Evolutionary conservation across 768 basidiomycete species (phyloP), one percentile per base, ranked within the genome.

Genomic region (Xerocomus potaroensis): DNA sequence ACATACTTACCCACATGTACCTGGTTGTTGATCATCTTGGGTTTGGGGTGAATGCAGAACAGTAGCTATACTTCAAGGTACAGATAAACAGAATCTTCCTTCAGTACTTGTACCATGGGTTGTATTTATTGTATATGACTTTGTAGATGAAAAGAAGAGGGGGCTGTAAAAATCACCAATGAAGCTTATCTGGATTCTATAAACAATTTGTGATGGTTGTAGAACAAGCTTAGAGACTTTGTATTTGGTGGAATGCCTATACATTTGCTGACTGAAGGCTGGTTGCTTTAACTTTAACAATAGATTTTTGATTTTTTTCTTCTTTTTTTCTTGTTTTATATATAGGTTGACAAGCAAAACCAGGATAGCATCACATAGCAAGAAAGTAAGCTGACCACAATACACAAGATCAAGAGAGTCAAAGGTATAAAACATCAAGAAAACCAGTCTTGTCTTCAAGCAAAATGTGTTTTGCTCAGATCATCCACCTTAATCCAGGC

Each of bases 401-500:
- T 48, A 59, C 26, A 27, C 31, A 46, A 40, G 29, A 45, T 11
- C 39, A 55, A 37, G 15, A 30, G 41, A 32, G n/a, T 7, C 9
- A 19, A 43, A 24, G 19, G 23, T 10, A 37, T 15, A 24, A 35
- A 35, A 26, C 14, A 38, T 41, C 29, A 24, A 26, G 22, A 31
- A 19, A 21, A n/a, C 36, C 5, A 27, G 26, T n/a, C n/a, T n/a
- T n/a, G n/a, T n/a, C n/a, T n/a, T n/a, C n/a, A 64, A 19, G 58
- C 34, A 54, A 65, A 54, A 3, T 9, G 2, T 16, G 51, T 55
- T 24, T 42, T 45, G 32, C 49, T 36, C 49, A 75, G 26, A 16
- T 68, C 65, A 45, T 58, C 56, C 38, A 60, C 50, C 39, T 60
- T 62, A 35, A 74, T 45, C 74, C 74, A 76, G 11, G 62, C 64